Base-by-base conservation (phyloP, 139 green algal species). In the Coelastrella sp. region DNA sequence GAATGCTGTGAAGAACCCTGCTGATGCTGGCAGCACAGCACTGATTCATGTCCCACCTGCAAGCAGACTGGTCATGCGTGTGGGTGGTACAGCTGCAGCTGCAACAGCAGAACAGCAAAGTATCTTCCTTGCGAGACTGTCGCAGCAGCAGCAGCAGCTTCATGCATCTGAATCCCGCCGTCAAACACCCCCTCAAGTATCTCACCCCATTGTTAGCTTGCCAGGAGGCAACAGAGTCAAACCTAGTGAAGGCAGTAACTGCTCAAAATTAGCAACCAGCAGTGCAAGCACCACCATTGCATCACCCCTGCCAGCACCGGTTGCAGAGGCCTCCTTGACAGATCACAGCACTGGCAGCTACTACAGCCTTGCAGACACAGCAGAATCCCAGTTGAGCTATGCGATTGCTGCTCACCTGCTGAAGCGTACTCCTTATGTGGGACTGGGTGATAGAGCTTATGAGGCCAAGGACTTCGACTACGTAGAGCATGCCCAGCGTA, bases 321-420 rank as follows among this genome's bases (percentile, higher is more conserved):
- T n/a, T n/a, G n/a, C n/a, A 38, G 32, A 74, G 3, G 34, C 30
- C 38, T 19, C 68, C 15, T 7, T 8, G 19, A 5, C 5, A 21
- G 38, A 30, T 35, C 21, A 77, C 37, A 38, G 38, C 38, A 57
- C 35, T 53, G 6, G n/a, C 38, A 51, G 66, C 66, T 75, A 4
- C 64, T 57, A 34, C 68, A 77, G 68, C 38, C 6, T 53, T 11
- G 68, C n/a, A 59, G 68, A 77, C 40, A 59, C 37, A 59, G 68
- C 68, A 38, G 38, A 53, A 48, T 77, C 68, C 34, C 9, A n/a
- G 27, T 32, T 77, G 68, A 77, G 68, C 68, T 77, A 77, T 37
- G 23, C 23, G 4, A 37, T 77, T 13, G 38, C 68, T 35, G 17
- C 19, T 35, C 68, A 77, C 40, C n/a, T 77, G 40, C 68, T 77